Percentiles rank a stretch among this genome's conserved stretches.
Evolutionary conservation across 345 rosid species (phyloP).

Genomic region (Dovyalis caffra): DNA sequence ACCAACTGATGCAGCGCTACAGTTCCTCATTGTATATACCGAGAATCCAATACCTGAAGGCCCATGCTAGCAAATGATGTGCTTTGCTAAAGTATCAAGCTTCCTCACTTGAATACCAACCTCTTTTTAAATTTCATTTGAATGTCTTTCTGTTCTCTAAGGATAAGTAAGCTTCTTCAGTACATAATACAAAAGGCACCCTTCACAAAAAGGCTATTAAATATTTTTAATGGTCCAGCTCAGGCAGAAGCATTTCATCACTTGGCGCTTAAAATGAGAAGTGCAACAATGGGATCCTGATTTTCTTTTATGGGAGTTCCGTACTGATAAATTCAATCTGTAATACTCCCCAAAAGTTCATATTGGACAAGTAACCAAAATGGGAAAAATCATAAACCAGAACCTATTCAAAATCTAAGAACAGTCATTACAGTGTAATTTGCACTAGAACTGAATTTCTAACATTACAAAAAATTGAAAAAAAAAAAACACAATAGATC

Average conservation of each 20-base stretch:
- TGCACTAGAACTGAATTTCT: background rate
- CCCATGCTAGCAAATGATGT: background rate
- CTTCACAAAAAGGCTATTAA: background rate
- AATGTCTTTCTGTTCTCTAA: background rate
- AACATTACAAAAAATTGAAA: background rate
- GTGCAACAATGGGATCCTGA: no score
- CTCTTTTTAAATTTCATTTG: background rate
- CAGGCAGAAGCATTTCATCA: no score
- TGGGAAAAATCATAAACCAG: background rate
- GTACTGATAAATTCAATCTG: background rate
- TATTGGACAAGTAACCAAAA: background rate
- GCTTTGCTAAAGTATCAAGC: background rate
- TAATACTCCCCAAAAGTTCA: background rate
- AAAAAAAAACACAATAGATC: conserved; percentile 2
- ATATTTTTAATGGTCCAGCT: background rate
- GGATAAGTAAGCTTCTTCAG: no score
- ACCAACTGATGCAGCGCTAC: background rate
- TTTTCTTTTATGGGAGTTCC: no score
- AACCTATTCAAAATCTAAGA: background rate
- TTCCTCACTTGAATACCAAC: background rate
- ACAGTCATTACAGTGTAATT: no score
- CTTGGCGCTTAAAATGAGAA: no score
- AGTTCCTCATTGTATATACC: background rate
- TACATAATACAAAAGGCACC: background rate
- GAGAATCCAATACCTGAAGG: background rate